Conservation (phyloP, 805 yeast genomes). For the Candida pseudofarinosa region DNA sequence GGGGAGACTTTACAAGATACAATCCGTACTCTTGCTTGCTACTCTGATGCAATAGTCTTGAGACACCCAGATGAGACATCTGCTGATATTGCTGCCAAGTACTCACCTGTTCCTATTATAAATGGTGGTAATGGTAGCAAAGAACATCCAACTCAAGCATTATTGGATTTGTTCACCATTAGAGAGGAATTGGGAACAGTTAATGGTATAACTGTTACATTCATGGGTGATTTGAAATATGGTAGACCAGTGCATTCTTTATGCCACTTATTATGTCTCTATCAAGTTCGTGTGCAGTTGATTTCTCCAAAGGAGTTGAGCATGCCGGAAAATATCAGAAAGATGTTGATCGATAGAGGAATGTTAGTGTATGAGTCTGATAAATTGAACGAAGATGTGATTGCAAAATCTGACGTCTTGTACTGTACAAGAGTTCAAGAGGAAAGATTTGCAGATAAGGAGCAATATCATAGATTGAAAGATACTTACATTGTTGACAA, state of each 20-base stretch:
- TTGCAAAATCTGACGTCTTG: slow-evolving; percentile 87
- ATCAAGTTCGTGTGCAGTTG: slow-evolving; percentile 88
- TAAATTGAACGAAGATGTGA: slow-evolving; percentile 75
- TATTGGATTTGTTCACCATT: slow-evolving; percentile 93
- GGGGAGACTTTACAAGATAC: slow-evolving; percentile 99
- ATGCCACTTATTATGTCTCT: slow-evolving; percentile 83
- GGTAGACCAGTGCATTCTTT: slow-evolving; percentile 99
- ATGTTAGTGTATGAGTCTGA: slow-evolving; percentile 73
- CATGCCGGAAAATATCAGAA: slow-evolving; percentile 70
- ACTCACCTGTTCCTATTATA: slow-evolving; percentile 93
- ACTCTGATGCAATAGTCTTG: slow-evolving; percentile 93
- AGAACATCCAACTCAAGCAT: slow-evolving; percentile 99
- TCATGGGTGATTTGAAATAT: slow-evolving; percentile 97
- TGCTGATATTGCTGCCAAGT: slow-evolving; percentile 92
- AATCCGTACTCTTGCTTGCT: slow-evolving; percentile 88
- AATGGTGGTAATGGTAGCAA: slow-evolving; percentile 98
- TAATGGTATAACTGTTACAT: slow-evolving; percentile 94
- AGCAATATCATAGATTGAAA: slow-evolving; percentile 81
- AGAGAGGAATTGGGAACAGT: slow-evolving; percentile 99
- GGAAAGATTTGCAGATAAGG: slow-evolving; percentile 80
- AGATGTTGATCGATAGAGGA: slow-evolving; percentile 60
- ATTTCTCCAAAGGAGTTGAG: slow-evolving; percentile 87
- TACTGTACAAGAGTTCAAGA: slow-evolving; percentile 98
- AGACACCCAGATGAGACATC: slow-evolving; percentile 94
- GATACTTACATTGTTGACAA: slow-evolving; percentile 91